phyloP scores from a whole-genome alignment of 2,329 filamentous ascomycete genomes.

The Apiospora malaysiana region DNA sequence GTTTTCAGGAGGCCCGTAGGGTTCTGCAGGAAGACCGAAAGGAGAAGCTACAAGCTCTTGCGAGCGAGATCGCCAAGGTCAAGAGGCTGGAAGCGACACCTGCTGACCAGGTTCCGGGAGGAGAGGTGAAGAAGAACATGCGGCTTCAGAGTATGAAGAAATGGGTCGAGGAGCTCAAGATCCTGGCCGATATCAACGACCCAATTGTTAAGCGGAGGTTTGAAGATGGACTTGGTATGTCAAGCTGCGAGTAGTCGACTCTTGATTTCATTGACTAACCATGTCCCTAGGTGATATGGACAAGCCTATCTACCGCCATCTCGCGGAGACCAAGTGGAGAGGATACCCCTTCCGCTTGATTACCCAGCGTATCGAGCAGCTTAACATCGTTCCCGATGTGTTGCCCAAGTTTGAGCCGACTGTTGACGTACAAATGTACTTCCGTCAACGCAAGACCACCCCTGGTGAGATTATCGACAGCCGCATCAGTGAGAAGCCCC shows the following conservation, averaged over 20 bases:
- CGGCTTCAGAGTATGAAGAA: slow-evolving; percentile 72
- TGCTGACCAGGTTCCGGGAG: slow-evolving; percentile 62
- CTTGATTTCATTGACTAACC: slow-evolving; percentile 28
- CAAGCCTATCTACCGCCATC: slow-evolving; percentile 92
- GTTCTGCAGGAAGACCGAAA: slow-evolving; percentile 79
- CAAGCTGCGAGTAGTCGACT: not conserved
- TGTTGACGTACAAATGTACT: slow-evolving; percentile 82
- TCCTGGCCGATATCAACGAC: slow-evolving; percentile 93
- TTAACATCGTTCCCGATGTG: slow-evolving; percentile 87
- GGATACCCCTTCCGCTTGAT: slow-evolving; percentile 80
- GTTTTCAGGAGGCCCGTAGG: slow-evolving; percentile 94
- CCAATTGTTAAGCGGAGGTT: slow-evolving; percentile 91
- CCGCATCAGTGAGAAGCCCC: slow-evolving; percentile 72
- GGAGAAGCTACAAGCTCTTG: slow-evolving; percentile 79
- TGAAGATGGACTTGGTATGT: slow-evolving; percentile 85
- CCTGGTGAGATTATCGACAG: slow-evolving; percentile 83
- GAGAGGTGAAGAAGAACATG: slow-evolving; percentile 68
- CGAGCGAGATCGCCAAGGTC: slow-evolving; percentile 71
- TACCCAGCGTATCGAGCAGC: slow-evolving; percentile 83
- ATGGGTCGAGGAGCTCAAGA: slow-evolving; percentile 80
- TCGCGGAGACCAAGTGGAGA: slow-evolving; percentile 88
- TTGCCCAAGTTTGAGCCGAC: slow-evolving; percentile 79
- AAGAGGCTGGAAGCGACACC: slow-evolving; percentile 66
- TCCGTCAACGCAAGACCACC: slow-evolving; percentile 71
- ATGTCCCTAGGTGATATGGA: slow-evolving; percentile 79